These are phyloP conservation scores for Nemania serpens DNA, from an alignment of 2,329 filamentous ascomycete species.

Conservation along the genomic window DNA sequence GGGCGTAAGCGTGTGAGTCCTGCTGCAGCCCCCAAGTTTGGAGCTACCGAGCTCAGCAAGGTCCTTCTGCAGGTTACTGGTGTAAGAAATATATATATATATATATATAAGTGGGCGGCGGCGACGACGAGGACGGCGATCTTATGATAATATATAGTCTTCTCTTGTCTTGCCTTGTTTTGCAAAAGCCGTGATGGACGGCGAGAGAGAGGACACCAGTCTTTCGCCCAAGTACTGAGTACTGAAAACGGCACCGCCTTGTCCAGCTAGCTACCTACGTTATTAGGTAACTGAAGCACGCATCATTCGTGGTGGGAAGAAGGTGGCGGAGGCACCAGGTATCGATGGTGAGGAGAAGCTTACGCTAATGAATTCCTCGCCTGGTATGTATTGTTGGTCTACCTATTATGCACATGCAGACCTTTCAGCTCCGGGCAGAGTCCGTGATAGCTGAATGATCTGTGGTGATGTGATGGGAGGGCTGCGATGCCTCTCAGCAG, in stretches of 20 bases:
- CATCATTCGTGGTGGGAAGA: not conserved
- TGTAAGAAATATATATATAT: not conserved
- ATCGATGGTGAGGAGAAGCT: constrained; percentile 7
- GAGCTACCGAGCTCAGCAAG: not conserved
- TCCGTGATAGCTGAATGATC: not conserved
- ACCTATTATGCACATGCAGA: not conserved
- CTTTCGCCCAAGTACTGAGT: too few species aligned
- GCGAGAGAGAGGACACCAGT: too few species aligned
- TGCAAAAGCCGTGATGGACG: too few species aligned
- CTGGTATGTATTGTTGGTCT: constrained; percentile 18
- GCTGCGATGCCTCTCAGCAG: not conserved
- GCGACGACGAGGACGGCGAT: not conserved
- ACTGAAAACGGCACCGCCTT: too few species aligned
- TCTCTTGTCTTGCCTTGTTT: too few species aligned
- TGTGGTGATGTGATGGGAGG: too few species aligned
- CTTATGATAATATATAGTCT: too few species aligned
- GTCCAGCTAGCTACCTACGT: not conserved
- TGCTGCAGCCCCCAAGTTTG: constrained; percentile 1
- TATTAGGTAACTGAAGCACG: not conserved
- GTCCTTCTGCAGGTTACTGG: constrained; percentile 7
- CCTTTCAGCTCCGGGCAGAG: constrained; percentile 11
- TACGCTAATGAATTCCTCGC: constrained; percentile 5
- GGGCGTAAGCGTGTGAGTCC: not conserved
- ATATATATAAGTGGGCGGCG: not conserved
- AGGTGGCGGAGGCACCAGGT: not conserved